Evolutionary conservation across 2,329 filamentous ascomycete genomes (phyloP).

Genomic region (Exophiala sp.): DNA sequence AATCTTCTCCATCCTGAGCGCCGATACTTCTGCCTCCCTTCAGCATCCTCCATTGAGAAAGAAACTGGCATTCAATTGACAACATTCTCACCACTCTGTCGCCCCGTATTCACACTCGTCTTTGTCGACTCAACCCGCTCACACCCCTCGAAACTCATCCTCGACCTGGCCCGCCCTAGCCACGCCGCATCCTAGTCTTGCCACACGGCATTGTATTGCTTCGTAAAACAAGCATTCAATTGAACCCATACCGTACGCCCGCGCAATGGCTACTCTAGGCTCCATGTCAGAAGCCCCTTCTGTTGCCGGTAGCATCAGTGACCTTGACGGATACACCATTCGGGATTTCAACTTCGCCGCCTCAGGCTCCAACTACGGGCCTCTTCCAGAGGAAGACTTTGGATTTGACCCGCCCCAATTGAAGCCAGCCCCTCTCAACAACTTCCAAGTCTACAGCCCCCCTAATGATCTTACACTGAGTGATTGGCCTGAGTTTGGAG

Average conservation of each 20-base stretch:
- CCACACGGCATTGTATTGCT: neutral
- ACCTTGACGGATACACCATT: constrained; percentile 25
- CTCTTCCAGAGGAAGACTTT: constrained; percentile 25
- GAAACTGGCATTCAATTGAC: constrained; percentile 2
- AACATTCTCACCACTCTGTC: too few species aligned
- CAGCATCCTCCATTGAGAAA: neutral
- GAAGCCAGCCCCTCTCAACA: constrained; percentile 12
- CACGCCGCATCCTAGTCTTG: neutral
- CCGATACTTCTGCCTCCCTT: constrained; percentile 3
- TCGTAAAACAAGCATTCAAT: too few species aligned
- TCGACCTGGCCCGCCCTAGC: neutral
- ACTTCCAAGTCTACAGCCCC: constrained; percentile 26
- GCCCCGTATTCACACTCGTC: neutral
- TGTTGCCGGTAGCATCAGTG: constrained; percentile 22
- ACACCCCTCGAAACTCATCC: neutral
- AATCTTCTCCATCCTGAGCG: constrained; percentile 4
- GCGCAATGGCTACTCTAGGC: constrained; percentile 12
- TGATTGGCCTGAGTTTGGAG: constrained; percentile 24
- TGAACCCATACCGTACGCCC: too few species aligned
- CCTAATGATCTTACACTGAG: constrained; percentile 18
- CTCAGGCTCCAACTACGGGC: constrained; percentile 4
- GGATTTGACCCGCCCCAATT: constrained; percentile 26
- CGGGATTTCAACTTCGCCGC: constrained; percentile 22
- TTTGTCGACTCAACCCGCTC: neutral
- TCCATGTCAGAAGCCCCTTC: constrained; percentile 15